Base-by-base conservation (phyloP, 2,329 filamentous ascomycete species). In the Phialophora macrospora region DNA sequence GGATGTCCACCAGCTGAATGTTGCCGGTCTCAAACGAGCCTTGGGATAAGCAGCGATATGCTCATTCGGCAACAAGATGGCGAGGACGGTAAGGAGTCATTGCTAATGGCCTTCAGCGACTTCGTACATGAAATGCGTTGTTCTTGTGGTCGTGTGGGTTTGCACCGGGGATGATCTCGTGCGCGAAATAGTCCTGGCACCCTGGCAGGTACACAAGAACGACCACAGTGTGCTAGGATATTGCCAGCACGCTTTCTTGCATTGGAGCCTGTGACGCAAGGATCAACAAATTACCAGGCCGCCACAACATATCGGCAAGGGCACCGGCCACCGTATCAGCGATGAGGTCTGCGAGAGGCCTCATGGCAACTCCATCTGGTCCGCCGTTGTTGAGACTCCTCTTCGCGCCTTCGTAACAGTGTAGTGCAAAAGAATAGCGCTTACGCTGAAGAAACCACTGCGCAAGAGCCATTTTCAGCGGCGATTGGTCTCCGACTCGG, bases 401-500 rank as follows among this genome's bases (percentile, higher is more conserved):
- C 32, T 52, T 60, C 6, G 48, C 34, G 12, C 54, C 54, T 20
- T 64, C 44, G 38, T 65, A 68, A 22, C 63, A 62, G 44, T 65
- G 63, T 14, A 68, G 22, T 34, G 66, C 66, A 57, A 65, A 62
- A 30, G 66, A 57, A 28, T 65, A 65, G 5, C 55, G 62, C 28
- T 60, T 63, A 14, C 63, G 34, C 24, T 62, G 66, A 26, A 68
- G 52, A 41, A 65, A 68, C 62, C 66, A 68, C 26, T 48, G 55
- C 38, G 59, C 62, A 17, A 68, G 49, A 17, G 38, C 54, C 59
- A 60, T 22, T 38, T 28, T 51, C 30, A 7, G 14, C 1, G 34
- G 48, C 9, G 58, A 34, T 57, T 48, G 44, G n/a, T 48, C 28
- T n/a, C 24, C 6, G 3, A 30, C 14, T 12, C 17, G 24, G 12